phyloP scores from a whole-genome alignment of 1,284 basidiomycete species.

The Naganishia sp. region DNA sequence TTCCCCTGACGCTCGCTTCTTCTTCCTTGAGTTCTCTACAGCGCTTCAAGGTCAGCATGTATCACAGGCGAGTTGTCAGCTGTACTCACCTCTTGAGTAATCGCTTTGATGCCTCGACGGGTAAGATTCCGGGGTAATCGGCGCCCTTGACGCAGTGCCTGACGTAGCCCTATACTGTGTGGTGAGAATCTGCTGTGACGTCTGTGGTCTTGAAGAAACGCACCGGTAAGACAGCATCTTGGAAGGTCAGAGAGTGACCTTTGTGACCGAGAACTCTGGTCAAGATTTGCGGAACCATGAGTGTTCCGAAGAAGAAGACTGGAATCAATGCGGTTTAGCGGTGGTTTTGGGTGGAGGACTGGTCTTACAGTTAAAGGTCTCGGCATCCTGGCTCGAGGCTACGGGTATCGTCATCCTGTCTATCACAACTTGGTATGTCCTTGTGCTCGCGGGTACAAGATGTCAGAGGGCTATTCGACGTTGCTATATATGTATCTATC shows the following conservation, averaged over 20 bases:
- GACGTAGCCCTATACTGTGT: conserved; percentile 64
- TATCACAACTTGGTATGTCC: background rate
- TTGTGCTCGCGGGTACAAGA: background rate
- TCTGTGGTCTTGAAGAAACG: conserved; percentile 33
- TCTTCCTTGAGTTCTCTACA: conserved; percentile 28
- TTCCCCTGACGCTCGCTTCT: conserved; percentile 69
- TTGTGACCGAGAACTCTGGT: conserved; percentile 65
- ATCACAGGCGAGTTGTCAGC: background rate
- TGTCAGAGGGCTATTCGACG: background rate
- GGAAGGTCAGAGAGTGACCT: conserved; percentile 61
- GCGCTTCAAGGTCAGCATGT: background rate
- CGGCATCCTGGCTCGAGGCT: background rate
- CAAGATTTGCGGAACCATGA: conserved; percentile 71
- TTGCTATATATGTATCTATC: background rate
- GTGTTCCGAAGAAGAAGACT: conserved; percentile 85
- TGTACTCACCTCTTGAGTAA: conserved; percentile 32
- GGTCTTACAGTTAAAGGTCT: conserved; percentile 15
- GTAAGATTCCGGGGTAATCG: conserved; percentile 78
- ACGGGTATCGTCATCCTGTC: conserved; percentile 11
- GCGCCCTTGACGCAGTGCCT: conserved; percentile 65
- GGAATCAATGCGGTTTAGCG: conserved; percentile 35
- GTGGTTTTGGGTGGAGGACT: background rate
- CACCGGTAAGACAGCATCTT: conserved; percentile 61
- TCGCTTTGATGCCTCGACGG: conserved; percentile 57
- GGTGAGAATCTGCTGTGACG: background rate